Evolutionary conservation across 2,329 filamentous ascomycete genomes (phyloP), one percentile per base, ranked within the genome.

Genomic region (Daldinia sp.): DNA sequence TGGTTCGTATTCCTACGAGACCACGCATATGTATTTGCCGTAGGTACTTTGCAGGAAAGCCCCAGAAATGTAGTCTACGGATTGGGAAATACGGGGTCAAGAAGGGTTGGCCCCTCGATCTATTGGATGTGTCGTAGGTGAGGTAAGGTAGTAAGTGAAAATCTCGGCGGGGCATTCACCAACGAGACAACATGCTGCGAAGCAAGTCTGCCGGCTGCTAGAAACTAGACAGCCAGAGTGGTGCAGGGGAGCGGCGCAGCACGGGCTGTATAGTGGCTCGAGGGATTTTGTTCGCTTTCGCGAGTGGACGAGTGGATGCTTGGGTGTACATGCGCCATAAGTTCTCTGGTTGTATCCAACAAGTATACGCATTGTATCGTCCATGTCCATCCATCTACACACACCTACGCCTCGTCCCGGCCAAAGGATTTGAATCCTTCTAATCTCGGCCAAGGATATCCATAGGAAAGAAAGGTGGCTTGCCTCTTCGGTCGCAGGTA

Each of bases 181-280:
- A 56, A 41, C 35, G 45, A 29, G 53, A 35, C 8, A 25, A 41
- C n/a, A 23, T n/a, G 29, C 47, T 50, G 43, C 41, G 5, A 19
- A n/a, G 41, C 11, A 37, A 32, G 53, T 64, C 37, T 66, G 60
- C 63, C 27, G 43, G 43, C 27, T 27, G n/a, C 27, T 48, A 30
- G 25, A 48, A 17, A 10, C 27, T 48, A 30, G 25, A 48, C n/a
- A 48, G 21, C 8, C 30, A 48, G 45, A 48, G 27, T 8, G 32
- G 63, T 47, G 64, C 54, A 67, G 57, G 57, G 58, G 57, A 58
- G 61, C 43, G 64, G 64, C 64, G 59, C 54, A 64, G 64, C 52
- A 45, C 47, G 34, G 41, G 34, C 45, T 21, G 49, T n/a, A 30
- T 51, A 43, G 51, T 37, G 21, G 37, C 30, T 66, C 63, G 60